A percentile compares a stretch with the other conserved stretches of the same genome.
These are phyloP conservation scores for Kazachstania viticola DNA, from an alignment of 805 yeast species.

Conservation along the genomic window DNA sequence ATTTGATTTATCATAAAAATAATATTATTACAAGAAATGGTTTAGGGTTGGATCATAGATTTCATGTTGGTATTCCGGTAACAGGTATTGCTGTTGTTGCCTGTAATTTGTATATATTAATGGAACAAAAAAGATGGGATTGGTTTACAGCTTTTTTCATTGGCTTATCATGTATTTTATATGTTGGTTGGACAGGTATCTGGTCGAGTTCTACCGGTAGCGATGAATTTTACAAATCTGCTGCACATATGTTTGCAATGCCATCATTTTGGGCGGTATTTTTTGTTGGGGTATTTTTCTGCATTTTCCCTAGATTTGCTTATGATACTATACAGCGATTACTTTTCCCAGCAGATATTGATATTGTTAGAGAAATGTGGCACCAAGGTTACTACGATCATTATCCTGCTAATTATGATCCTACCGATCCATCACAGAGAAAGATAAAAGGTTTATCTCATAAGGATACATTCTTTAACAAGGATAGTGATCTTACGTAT, in stretches of 20 bases:
- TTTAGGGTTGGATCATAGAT: slow-evolving; percentile 56
- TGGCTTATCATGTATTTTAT: slow-evolving; percentile 43
- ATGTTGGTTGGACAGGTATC: slow-evolving; percentile 71
- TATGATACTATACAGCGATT: slow-evolving; percentile 43
- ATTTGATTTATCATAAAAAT: slow-evolving; percentile 35
- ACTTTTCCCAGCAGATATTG: slow-evolving; percentile 56
- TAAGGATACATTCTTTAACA: neutral
- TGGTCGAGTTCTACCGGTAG: slow-evolving; percentile 52
- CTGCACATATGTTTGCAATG: slow-evolving; percentile 51
- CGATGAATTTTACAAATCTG: slow-evolving; percentile 58
- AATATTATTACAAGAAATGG: slow-evolving; percentile 42
- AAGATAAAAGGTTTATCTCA: no score
- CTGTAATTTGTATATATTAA: slow-evolving; percentile 52
- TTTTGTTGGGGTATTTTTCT: slow-evolving; percentile 48
- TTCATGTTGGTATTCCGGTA: slow-evolving; percentile 58
- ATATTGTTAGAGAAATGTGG: slow-evolving; percentile 63
- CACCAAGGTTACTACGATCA: slow-evolving; percentile 51
- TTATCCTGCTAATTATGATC: slow-evolving; percentile 62
- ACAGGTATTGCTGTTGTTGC: slow-evolving; percentile 56
- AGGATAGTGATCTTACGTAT: neutral
- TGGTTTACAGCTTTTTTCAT: slow-evolving; percentile 53
- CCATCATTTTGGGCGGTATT: slow-evolving; percentile 57
- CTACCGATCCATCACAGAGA: slow-evolving; percentile 64
- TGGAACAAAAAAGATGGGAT: slow-evolving; percentile 75
- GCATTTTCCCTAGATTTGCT: slow-evolving; percentile 58